phyloP scores from a whole-genome alignment of 495 filamentous ascomycete genomes.

The Podospora pseudoanserina region DNA sequence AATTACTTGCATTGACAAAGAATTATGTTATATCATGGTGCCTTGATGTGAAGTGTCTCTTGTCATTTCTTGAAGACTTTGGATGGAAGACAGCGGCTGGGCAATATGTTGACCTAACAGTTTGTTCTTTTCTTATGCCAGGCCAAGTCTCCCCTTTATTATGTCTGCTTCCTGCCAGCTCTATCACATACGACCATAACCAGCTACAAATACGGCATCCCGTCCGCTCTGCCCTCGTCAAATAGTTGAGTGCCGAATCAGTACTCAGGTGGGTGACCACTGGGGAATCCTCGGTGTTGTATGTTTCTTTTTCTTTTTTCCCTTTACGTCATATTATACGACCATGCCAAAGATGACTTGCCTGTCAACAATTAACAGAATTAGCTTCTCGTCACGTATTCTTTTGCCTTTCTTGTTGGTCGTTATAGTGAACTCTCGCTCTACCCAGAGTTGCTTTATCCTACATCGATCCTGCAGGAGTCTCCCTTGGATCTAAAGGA shows the following conservation, averaged over 20 bases:
- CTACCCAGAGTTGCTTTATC: too few species aligned
- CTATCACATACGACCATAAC: not conserved
- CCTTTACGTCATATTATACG: too few species aligned
- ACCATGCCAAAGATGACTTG: too few species aligned
- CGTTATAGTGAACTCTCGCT: too few species aligned
- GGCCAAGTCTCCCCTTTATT: not conserved
- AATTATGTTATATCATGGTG: not conserved
- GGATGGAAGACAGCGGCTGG: not conserved
- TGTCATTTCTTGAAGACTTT: not conserved
- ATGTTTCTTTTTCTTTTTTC: not conserved
- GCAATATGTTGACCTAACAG: too few species aligned
- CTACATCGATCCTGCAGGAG: too few species aligned
- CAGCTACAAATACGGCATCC: not conserved
- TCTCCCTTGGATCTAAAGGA: too few species aligned
- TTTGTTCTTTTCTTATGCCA: too few species aligned
- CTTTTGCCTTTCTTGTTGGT: too few species aligned
- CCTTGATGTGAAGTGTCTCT: not conserved
- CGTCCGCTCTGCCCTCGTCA: not conserved
- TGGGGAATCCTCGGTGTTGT: not conserved
- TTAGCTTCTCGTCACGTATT: too few species aligned
- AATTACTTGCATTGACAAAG: constrained; percentile 17
- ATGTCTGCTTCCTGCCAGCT: not conserved
- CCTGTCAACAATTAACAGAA: too few species aligned
- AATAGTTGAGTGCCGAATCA: not conserved
- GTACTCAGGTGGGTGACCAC: not conserved